Conservation (phyloP, 108 stramenopile species). For the Cyclostephanos tholiformis region DNA sequence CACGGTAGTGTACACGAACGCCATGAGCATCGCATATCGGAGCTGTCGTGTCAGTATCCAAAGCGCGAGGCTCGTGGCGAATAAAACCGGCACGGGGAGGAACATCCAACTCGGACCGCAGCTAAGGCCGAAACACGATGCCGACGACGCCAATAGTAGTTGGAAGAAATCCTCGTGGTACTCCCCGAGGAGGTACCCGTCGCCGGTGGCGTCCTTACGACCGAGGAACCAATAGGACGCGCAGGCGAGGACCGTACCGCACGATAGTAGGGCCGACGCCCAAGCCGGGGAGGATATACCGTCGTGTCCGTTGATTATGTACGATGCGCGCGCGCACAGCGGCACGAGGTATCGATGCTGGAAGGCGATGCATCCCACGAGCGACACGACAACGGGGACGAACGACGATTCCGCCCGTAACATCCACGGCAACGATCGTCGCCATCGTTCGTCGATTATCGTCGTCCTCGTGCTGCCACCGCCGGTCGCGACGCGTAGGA, state of each 20-base stretch:
- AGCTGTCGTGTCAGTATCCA: constrained; percentile 75
- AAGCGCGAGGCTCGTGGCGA: constrained; percentile 62
- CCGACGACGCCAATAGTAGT: constrained; percentile 52
- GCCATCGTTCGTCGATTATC: constrained; percentile 42
- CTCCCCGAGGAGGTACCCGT: constrained; percentile 68
- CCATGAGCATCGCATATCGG: constrained; percentile 65
- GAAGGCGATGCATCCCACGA: constrained; percentile 61
- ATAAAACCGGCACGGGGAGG: constrained; percentile 74
- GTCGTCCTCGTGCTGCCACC: constrained; percentile 1
- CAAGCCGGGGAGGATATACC: constrained; percentile 29
- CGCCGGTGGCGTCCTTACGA: constrained; percentile 52
- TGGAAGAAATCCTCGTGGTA: constrained; percentile 86
- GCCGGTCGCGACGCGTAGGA: constrained; percentile 30
- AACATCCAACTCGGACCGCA: constrained; percentile 77
- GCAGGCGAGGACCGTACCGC: constrained; percentile 49
- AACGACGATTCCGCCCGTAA: constrained; percentile 43
- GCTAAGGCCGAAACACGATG: constrained; percentile 63
- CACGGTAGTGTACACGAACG: constrained; percentile 73
- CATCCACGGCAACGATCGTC: constrained; percentile 42
- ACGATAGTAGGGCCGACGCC: constrained; percentile 59
- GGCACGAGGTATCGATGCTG: constrained; percentile 77
- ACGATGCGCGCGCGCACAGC: constrained; percentile 61
- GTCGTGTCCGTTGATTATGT: constrained; percentile 73
- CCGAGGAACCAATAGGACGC: constrained; percentile 68
- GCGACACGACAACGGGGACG: constrained; percentile 52